phyloP scores from a whole-genome alignment of 2,329 filamentous ascomycete species.

The Talaromyces sp. region DNA sequence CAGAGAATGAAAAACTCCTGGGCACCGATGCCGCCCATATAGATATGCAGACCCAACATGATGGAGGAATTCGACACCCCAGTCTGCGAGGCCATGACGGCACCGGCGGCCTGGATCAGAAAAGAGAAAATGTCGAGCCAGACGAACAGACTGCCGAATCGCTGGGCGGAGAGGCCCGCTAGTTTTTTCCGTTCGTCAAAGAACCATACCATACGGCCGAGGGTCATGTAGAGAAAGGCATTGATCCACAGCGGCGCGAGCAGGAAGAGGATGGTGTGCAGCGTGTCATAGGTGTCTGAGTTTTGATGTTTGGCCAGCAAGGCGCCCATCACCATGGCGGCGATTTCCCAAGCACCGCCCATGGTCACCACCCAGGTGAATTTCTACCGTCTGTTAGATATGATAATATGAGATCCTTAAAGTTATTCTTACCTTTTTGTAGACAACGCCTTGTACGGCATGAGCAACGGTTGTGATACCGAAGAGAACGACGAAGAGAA shows the following conservation, averaged over 20 bases:
- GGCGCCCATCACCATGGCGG: constrained; percentile 35
- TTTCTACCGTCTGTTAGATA: background rate
- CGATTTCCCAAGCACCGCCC: constrained; percentile 35
- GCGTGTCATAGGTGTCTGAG: constrained; percentile 22
- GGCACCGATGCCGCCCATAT: constrained; percentile 50
- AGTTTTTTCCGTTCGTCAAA: constrained; percentile 1
- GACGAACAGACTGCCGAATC: constrained; percentile 3
- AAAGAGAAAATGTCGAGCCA: constrained; percentile 5
- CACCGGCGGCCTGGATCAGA: constrained; percentile 20
- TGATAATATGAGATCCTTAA: background rate
- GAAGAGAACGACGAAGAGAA: constrained; percentile 33
- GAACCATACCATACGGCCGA: constrained; percentile 27
- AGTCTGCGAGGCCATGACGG: constrained; percentile 10
- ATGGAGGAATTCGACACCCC: constrained; percentile 19
- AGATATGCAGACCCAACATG: constrained; percentile 42
- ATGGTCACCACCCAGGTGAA: constrained; percentile 43
- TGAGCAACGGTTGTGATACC: constrained; percentile 27
- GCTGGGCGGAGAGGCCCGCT: constrained; percentile 1
- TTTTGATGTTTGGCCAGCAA: constrained; percentile 38
- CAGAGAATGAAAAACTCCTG: constrained; percentile 48
- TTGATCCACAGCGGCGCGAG: constrained; percentile 38
- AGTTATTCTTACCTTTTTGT: constrained; percentile 19
- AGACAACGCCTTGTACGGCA: constrained; percentile 24
- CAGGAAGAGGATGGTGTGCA: constrained; percentile 40
- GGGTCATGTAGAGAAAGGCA: constrained; percentile 44